These are phyloP conservation scores for Rhizopogon vinicolor DNA, from an alignment of 768 basidiomycete genomes.

Conservation along the genomic window DNA sequence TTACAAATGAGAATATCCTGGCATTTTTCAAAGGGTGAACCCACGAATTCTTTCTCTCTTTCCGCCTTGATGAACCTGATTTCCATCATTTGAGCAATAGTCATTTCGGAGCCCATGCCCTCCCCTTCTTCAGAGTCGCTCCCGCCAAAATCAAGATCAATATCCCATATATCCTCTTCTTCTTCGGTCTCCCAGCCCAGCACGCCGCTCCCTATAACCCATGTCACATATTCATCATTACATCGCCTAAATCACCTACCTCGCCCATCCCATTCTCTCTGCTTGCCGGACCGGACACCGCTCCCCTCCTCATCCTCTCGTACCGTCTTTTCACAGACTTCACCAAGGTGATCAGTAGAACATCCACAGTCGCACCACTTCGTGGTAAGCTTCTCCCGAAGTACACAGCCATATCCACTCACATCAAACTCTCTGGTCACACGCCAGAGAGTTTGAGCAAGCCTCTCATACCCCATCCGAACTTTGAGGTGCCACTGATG, in stretches of 20 bases:
- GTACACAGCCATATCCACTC: constrained; percentile 62
- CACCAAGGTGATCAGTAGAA: constrained; percentile 72
- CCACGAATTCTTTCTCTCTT: constrained; percentile 64
- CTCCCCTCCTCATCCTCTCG: constrained; percentile 64
- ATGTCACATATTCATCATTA: neutral
- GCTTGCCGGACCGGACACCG: constrained; percentile 56
- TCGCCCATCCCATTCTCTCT: constrained; percentile 73
- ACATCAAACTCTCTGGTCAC: constrained; percentile 71
- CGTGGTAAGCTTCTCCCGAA: constrained; percentile 65
- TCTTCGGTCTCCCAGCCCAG: constrained; percentile 72
- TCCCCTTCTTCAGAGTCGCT: constrained; percentile 47
- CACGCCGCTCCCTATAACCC: constrained; percentile 45
- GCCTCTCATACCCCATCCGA: constrained; percentile 58
- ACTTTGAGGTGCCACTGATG: constrained; percentile 58
- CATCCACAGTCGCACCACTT: constrained; percentile 85
- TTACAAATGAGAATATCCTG: constrained; percentile 4
- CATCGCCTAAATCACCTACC: constrained; percentile 27
- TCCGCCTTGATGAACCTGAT: constrained; percentile 69
- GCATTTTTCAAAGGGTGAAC: constrained; percentile 6
- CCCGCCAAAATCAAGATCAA: constrained; percentile 61
- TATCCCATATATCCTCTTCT: constrained; percentile 75
- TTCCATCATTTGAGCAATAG: constrained; percentile 71
- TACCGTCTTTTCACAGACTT: constrained; percentile 72
- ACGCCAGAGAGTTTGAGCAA: constrained; percentile 62
- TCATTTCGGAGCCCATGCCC: constrained; percentile 46